These are phyloP conservation scores for Capsella rubella DNA, from an alignment of 441 rosid genomes.

Conservation along the genomic window DNA sequence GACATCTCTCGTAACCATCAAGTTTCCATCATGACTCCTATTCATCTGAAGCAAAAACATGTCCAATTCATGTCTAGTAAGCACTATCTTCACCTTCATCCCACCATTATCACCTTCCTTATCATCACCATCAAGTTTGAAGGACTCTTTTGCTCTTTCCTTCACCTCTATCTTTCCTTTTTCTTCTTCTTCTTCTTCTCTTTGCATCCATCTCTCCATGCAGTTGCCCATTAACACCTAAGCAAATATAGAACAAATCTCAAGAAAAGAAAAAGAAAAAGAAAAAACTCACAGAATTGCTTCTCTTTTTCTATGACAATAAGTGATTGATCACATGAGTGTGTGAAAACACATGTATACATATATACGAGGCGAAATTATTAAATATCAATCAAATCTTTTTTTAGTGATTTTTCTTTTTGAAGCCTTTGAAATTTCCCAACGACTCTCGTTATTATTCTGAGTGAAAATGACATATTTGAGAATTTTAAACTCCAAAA, in stretches of 20 bases:
- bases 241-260: constrained; percentile 6
- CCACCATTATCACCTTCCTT: constrained; percentile 42
- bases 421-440: constrained; percentile 40
- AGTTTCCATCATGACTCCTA: constrained; percentile 44
- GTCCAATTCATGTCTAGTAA: constrained; percentile 75
- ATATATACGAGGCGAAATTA: constrained; percentile 25
- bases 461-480: constrained; percentile 35
- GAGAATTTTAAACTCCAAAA: neutral
- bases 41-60: constrained; percentile 65
- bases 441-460: constrained; percentile 37
- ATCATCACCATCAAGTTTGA: constrained; percentile 36
- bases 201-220: constrained; percentile 44
- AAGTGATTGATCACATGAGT: constrained; percentile 29
- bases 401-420: constrained; percentile 29
- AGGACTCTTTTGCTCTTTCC: constrained; percentile 16
- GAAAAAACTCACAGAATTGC: neutral
- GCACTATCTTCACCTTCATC: constrained; percentile 76
- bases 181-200: constrained; percentile 41
- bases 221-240: constrained; percentile 72
- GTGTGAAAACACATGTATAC: constrained; percentile 30
- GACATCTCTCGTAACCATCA: constrained; percentile 52
- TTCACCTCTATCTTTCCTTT: constrained; percentile 25
- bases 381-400: constrained; percentile 33
- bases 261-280: neutral
- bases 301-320: constrained; percentile 26